Conservation (phyloP, 768 basidiomycete genomes). For the Amanita inopinata region DNA sequence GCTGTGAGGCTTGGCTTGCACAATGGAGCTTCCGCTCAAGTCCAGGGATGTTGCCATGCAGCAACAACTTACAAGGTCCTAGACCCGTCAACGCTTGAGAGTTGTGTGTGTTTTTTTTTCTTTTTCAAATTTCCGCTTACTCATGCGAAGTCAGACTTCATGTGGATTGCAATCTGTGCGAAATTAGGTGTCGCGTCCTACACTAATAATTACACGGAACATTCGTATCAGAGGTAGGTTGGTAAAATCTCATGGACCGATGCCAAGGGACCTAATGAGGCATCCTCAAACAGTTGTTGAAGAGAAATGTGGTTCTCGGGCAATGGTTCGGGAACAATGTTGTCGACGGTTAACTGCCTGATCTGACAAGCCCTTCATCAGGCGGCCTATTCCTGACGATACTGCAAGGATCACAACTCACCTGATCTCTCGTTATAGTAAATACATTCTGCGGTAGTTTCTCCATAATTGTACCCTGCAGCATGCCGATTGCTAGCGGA, state of each 20-base stretch:
- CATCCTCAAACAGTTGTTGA: slow-evolving; percentile 26
- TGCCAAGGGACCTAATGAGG: slow-evolving; percentile 29
- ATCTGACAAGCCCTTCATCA: slow-evolving; percentile 28
- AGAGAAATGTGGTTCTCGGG: slow-evolving; percentile 25
- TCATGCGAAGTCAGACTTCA: too few species aligned
- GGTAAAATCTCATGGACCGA: slow-evolving; percentile 47
- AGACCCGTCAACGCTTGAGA: too few species aligned
- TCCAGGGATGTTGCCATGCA: too few species aligned
- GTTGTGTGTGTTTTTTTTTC: too few species aligned
- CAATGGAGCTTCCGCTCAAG: slow-evolving; percentile 17
- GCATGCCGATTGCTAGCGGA: slow-evolving; percentile 49
- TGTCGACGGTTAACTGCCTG: slow-evolving; percentile 52
- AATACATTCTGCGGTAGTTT: slow-evolving; percentile 53
- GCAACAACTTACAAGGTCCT: too few species aligned
- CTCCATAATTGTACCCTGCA: slow-evolving; percentile 62
- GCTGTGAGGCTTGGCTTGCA: slow-evolving; percentile 46
- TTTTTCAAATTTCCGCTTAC: too few species aligned
- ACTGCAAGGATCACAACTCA: slow-evolving; percentile 16
- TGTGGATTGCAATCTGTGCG: too few species aligned
- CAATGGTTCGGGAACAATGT: slow-evolving; percentile 31
- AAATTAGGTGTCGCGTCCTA: too few species aligned
- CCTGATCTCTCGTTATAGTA: slow-evolving; percentile 64
- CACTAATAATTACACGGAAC: too few species aligned
- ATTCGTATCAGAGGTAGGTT: slow-evolving; percentile 28
- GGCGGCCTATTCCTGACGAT: too few species aligned